Percentiles rank a stretch among this genome's conserved stretches.
These are phyloP conservation scores for Hypericum androsaemum DNA, from an alignment of 345 rosid genomes.

Conservation along the genomic window DNA sequence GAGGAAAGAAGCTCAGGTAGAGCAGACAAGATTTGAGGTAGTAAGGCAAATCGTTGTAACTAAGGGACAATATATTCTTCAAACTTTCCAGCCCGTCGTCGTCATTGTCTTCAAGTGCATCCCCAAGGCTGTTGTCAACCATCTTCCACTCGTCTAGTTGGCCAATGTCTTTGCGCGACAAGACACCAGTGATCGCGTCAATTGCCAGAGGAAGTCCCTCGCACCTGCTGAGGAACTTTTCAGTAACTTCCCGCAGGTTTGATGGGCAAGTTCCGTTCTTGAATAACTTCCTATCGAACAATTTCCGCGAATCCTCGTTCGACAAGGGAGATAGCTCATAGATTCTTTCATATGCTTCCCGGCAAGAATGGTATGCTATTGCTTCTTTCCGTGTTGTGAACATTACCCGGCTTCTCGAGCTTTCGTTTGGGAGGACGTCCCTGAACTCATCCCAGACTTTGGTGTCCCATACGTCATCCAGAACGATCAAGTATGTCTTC, in stretches of 20 bases:
- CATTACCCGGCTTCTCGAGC: too few relatives aligned
- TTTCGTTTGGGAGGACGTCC: too few relatives aligned
- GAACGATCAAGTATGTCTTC: too few relatives aligned
- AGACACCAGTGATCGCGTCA: background rate
- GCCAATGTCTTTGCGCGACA: background rate
- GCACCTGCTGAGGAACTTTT: background rate
- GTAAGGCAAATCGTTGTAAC: conserved; percentile 1
- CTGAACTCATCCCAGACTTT: too few relatives aligned
- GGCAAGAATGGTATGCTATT: too few relatives aligned
- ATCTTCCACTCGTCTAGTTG: background rate
- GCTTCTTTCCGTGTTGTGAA: too few relatives aligned
- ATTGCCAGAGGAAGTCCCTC: conserved; percentile 1
- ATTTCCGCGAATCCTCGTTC: background rate
- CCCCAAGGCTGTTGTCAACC: conserved; percentile 1
- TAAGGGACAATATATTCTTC: background rate
- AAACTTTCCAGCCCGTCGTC: background rate
- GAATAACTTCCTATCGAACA: background rate
- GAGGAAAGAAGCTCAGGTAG: background rate
- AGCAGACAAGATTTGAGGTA: background rate
- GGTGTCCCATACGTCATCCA: too few relatives aligned
- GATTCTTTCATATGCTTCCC: too few relatives aligned
- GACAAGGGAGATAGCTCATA: background rate
- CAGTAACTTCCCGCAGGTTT: background rate
- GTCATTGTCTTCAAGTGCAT: background rate
- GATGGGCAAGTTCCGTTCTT: background rate